Evolutionary conservation across 331 rosid genomes (phyloP).

Genomic region (Telfairia occidentalis): DNA sequence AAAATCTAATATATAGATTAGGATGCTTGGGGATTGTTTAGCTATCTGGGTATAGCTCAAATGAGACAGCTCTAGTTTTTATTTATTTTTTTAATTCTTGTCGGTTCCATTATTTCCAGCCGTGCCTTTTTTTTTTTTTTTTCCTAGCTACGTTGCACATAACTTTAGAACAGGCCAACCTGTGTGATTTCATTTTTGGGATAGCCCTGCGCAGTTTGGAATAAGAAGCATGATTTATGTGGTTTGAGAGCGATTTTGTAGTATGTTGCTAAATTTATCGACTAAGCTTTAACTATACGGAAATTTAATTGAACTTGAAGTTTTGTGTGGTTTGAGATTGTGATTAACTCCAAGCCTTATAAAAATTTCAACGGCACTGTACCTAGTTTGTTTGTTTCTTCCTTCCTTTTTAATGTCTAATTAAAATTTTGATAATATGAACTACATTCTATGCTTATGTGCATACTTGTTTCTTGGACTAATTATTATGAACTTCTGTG

Average conservation of each 20-base stretch:
- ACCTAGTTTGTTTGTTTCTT: neutral
- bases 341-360: neutral
- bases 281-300: neutral
- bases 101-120: neutral
- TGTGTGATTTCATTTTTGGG: neutral
- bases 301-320: neutral
- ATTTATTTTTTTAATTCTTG: no score
- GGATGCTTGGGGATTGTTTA: neutral
- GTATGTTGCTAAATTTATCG: neutral
- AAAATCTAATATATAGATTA: neutral
- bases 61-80: neutral
- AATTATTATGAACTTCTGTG: neutral
- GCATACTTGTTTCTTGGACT: conserved; percentile 2
- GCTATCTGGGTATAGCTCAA: neutral
- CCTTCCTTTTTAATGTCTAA: neutral
- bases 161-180: neutral
- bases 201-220: neutral
- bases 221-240: conserved; percentile 1
- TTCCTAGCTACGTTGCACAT: neutral
- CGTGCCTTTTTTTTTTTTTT: no score
- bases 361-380: neutral
- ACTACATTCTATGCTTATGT: neutral
- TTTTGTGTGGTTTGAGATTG: neutral
- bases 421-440: neutral
- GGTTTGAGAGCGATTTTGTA: neutral